phyloP scores from a whole-genome alignment of 345 rosid species.

The Hypericum androsaemum region DNA sequence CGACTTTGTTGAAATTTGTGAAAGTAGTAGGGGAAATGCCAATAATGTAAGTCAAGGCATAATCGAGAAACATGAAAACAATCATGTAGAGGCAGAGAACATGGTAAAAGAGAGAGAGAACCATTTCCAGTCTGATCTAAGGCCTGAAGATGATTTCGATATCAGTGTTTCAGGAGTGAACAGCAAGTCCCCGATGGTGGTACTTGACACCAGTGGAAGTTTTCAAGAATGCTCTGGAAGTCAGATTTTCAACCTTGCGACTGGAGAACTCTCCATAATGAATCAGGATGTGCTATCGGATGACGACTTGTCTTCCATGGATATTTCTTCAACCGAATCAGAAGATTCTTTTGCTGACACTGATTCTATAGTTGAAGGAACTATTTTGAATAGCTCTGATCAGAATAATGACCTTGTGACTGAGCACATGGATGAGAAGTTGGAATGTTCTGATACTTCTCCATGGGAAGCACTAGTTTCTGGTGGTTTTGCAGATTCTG shows the following conservation, averaged over 20 bases:
- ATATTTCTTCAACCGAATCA: conserved; percentile 19
- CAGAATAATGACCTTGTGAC: no score
- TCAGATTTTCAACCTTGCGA: conserved; percentile 16
- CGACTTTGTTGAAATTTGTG: conserved; percentile 11
- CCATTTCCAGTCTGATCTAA: no score
- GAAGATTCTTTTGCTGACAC: conserved; percentile 13
- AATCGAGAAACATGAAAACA: neutral
- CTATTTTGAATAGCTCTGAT: no score
- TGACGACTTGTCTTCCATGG: conserved; percentile 15
- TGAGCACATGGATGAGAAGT: neutral
- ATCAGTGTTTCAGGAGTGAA: conserved; percentile 11
- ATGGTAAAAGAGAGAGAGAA: neutral
- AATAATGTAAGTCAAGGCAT: conserved; percentile 9
- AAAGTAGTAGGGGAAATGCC: conserved; percentile 10
- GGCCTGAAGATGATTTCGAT: neutral
- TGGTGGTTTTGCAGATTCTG: neutral
- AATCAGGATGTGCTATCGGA: conserved; percentile 6
- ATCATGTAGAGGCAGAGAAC: neutral
- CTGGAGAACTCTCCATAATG: conserved; percentile 18
- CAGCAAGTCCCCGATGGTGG: conserved; percentile 13
- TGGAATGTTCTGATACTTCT: conserved; percentile 11
- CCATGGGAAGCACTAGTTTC: conserved; percentile 12
- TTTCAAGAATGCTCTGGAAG: conserved; percentile 19
- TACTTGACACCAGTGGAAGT: conserved; percentile 19
- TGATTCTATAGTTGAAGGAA: neutral